Evolutionary conservation across 1,139 yeast species (phyloP).

Genomic region (Geotrichum phurueaensis): DNA sequence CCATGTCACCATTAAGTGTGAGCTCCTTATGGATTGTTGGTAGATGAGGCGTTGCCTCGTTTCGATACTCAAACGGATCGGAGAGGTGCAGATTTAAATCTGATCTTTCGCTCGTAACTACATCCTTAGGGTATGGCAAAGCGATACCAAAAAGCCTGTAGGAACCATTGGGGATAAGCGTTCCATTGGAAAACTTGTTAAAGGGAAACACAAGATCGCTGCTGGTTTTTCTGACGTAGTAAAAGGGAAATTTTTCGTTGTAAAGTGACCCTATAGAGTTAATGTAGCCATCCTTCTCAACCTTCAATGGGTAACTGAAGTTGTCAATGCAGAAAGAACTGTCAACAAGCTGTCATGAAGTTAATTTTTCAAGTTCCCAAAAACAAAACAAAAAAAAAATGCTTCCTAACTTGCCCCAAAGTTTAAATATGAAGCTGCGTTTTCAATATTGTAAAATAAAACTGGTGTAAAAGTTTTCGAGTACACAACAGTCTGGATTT

Average conservation of each 20-base stretch:
- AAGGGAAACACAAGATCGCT: conserved; percentile 8
- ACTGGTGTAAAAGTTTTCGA: conserved; percentile 3
- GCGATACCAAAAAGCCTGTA: conserved; percentile 13
- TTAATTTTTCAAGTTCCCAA: not conserved
- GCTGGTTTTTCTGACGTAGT: conserved; percentile 2
- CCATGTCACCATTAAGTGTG: not conserved
- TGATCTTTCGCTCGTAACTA: conserved; percentile 3
- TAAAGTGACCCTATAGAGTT: conserved; percentile 8
- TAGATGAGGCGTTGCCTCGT: not conserved
- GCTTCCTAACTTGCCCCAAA: conserved; percentile 7
- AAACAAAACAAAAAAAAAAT: not conserved
- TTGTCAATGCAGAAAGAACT: conserved; percentile 3
- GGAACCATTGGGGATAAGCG: conserved; percentile 5
- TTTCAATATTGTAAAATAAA: conserved; percentile 1
- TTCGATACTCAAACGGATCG: not conserved
- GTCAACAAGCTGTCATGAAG: conserved; percentile 7
- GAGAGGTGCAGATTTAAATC: conserved; percentile 9
- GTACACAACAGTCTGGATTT: not conserved
- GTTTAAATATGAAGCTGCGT: conserved; percentile 9
- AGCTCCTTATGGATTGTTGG: not conserved
- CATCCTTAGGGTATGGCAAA: conserved; percentile 11
- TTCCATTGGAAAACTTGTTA: conserved; percentile 10
- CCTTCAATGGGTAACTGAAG: conserved; percentile 10
- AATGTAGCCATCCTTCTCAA: conserved; percentile 10
- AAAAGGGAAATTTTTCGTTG: conserved; percentile 8